Percentiles rank a stretch among this genome's conserved stretches.
phyloP scores from a whole-genome alignment of 2,329 filamentous ascomycete genomes.

The Xenosphaeropsis pyriputrescens region DNA sequence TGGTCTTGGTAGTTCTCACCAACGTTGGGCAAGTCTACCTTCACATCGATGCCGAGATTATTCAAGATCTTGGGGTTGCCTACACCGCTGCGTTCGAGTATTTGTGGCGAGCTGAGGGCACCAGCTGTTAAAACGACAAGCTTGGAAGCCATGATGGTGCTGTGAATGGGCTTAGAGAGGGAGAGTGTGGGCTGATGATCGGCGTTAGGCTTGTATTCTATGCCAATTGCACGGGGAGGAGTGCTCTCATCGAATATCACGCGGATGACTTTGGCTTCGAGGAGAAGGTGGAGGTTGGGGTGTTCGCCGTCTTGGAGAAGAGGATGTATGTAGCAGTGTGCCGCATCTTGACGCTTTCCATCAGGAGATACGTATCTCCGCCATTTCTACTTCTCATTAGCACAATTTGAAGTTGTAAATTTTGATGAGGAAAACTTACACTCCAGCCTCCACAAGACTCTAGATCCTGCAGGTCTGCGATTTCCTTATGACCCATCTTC shows the following conservation, averaged over 20 bases:
- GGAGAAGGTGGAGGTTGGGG: constrained; percentile 43
- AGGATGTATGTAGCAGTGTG: constrained; percentile 37
- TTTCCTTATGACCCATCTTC: constrained; percentile 31
- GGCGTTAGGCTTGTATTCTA: constrained; percentile 39
- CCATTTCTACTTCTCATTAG: constrained; percentile 22
- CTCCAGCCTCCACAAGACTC: constrained; percentile 21
- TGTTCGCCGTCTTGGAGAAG: constrained; percentile 30
- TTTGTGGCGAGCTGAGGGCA: constrained; percentile 19
- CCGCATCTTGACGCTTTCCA: constrained; percentile 42
- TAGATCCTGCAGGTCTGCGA: constrained; percentile 37
- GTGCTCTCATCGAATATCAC: constrained; percentile 34
- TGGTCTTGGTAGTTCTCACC: constrained; percentile 41
- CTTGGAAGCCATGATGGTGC: constrained; percentile 33
- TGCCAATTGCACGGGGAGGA: constrained; percentile 34
- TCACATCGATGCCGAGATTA: constrained; percentile 27
- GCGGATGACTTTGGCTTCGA: constrained; percentile 37
- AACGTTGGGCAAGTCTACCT: constrained; percentile 33
- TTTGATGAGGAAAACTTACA: constrained; percentile 8
- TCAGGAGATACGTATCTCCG: constrained; percentile 32
- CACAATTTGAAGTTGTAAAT: constrained; percentile 2
- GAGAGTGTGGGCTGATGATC: constrained; percentile 21
- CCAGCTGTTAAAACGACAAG: constrained; percentile 33
- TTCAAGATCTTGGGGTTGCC: constrained; percentile 34
- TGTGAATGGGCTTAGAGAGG: constrained; percentile 14
- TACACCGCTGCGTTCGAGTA: constrained; percentile 49